These are phyloP conservation scores for Quercus robur DNA, from an alignment of 306 rosid genomes.

Conservation along the genomic window DNA sequence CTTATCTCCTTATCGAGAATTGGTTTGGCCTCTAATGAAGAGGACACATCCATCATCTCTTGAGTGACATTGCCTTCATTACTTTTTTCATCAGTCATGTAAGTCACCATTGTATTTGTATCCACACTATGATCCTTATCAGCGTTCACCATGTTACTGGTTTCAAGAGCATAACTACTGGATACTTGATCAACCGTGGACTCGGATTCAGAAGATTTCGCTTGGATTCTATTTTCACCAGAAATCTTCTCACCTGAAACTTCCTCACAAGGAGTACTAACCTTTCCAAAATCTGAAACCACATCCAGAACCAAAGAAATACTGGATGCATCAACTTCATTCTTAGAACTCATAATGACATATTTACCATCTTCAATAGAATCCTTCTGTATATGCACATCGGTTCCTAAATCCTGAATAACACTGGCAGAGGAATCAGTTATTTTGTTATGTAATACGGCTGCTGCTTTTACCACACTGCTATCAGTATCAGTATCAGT, in stretches of 20 bases:
- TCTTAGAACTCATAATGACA: background rate
- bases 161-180: conserved; percentile 22
- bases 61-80: conserved; percentile 13
- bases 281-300: conserved; percentile 14
- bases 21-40: conserved; percentile 19
- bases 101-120: conserved; percentile 16
- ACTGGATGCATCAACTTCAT: conserved; percentile 9
- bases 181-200: conserved; percentile 29
- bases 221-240: conserved; percentile 32
- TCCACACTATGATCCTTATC: conserved; percentile 13
- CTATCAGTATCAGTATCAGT: conserved; percentile 16
- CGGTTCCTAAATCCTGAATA: background rate
- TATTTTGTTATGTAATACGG: background rate
- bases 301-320: background rate
- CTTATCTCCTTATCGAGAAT: conserved; percentile 26
- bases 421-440: background rate
- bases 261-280: conserved; percentile 13
- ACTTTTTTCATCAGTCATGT: background rate
- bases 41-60: background rate
- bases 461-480: background rate
- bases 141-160: conserved; percentile 44
- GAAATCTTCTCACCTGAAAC: conserved; percentile 22
- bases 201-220: conserved; percentile 19
- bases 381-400: conserved; percentile 18
- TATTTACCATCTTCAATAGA: conserved; percentile 22